These are phyloP conservation scores for Aspergillus mulundensis DNA, from an alignment of 495 filamentous ascomycete species.

Conservation along the genomic window DNA sequence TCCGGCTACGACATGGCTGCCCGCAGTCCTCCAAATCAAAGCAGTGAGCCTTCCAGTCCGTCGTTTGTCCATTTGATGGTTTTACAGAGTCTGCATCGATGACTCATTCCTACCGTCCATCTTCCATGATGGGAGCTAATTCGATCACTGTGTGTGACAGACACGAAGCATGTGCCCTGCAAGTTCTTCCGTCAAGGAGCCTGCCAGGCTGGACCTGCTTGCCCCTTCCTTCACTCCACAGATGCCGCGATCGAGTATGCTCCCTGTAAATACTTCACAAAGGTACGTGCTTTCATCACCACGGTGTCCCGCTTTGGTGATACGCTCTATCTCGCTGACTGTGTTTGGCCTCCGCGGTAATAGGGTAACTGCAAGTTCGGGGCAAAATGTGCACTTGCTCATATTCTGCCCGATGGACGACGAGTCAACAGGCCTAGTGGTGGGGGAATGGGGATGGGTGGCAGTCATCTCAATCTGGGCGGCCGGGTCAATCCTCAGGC, in stretches of 20 bases:
- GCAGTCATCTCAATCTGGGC: slow-evolving; percentile 62
- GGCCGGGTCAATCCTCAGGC: slow-evolving; percentile 67
- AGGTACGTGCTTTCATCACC: slow-evolving; percentile 51
- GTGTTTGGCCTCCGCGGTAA: slow-evolving; percentile 4
- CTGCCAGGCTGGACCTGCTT: slow-evolving; percentile 93
- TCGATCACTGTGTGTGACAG: slow-evolving; percentile 42
- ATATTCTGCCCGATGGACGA: slow-evolving; percentile 90
- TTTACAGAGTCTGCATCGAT: background rate
- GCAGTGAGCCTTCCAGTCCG: slow-evolving; percentile 42
- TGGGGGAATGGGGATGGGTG: slow-evolving; percentile 35
- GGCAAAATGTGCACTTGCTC: slow-evolving; percentile 91
- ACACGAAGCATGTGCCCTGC: slow-evolving; percentile 96
- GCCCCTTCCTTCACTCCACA: slow-evolving; percentile 91
- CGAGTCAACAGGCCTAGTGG: slow-evolving; percentile 68
- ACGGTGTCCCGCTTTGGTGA: no score
- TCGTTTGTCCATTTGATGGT: background rate
- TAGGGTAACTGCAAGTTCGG: slow-evolving; percentile 99
- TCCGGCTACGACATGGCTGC: slow-evolving; percentile 46
- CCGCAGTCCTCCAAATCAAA: slow-evolving; percentile 72
- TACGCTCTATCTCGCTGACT: background rate
- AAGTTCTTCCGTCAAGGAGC: slow-evolving; percentile 97
- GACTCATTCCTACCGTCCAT: background rate
- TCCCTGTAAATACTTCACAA: slow-evolving; percentile 96
- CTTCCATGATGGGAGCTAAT: slow-evolving; percentile 14
- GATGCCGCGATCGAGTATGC: slow-evolving; percentile 74